phyloP scores from a whole-genome alignment of 495 filamentous ascomycete genomes.

The Polyplosphaeria fusca region DNA sequence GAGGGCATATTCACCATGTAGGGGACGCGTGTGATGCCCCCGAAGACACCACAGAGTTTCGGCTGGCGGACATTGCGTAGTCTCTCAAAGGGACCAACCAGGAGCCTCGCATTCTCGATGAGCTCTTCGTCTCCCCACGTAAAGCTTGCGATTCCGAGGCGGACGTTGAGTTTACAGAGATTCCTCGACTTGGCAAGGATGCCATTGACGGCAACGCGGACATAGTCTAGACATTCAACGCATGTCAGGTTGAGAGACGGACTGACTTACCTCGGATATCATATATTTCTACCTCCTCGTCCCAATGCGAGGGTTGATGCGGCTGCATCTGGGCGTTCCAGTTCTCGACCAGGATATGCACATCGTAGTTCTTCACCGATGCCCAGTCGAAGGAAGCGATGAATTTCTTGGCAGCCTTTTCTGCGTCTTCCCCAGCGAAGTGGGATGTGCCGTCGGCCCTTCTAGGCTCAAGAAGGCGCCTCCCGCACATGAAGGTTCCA shows the following conservation, averaged over 20 bases:
- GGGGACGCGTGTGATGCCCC: neutral
- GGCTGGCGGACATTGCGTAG: slow-evolving; percentile 29
- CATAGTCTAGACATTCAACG: slow-evolving; percentile 26
- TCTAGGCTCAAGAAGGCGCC: slow-evolving; percentile 23
- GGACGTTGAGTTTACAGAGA: slow-evolving; percentile 26
- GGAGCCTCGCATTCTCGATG: slow-evolving; percentile 11
- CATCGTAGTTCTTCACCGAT: slow-evolving; percentile 30
- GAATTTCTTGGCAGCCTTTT: slow-evolving; percentile 8
- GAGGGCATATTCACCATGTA: slow-evolving; percentile 8
- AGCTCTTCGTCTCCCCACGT: slow-evolving; percentile 21
- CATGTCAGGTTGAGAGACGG: too few relatives aligned
- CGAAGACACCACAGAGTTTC: slow-evolving; percentile 16
- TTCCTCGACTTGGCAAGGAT: slow-evolving; percentile 23
- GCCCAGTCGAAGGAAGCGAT: slow-evolving; percentile 21
- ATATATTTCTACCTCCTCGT: slow-evolving; percentile 35
- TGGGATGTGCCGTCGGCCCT: slow-evolving; percentile 18
- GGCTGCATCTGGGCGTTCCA: neutral
- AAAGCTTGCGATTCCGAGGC: slow-evolving; percentile 21
- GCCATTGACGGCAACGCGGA: slow-evolving; percentile 20
- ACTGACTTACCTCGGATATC: slow-evolving; percentile 26
- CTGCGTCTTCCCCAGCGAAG: slow-evolving; percentile 3
- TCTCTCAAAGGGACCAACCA: slow-evolving; percentile 29
- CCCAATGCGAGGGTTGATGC: slow-evolving; percentile 4
- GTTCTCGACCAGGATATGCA: slow-evolving; percentile 31
- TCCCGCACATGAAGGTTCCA: slow-evolving; percentile 32